phyloP scores from a whole-genome alignment of 306 rosid species.

The Fragaria ananassa region DNA sequence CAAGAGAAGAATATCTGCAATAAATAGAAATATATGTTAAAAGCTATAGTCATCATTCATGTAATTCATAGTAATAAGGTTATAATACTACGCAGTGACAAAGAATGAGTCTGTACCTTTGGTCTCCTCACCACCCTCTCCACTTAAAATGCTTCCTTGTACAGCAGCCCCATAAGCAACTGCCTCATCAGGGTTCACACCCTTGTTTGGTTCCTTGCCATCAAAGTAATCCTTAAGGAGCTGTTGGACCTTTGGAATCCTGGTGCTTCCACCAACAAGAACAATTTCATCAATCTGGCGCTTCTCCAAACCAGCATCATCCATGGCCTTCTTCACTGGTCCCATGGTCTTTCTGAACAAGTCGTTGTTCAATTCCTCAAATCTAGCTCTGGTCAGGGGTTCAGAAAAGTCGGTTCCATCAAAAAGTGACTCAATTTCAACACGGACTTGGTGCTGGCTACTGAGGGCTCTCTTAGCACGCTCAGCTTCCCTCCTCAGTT shows the following conservation, averaged over 20 bases:
- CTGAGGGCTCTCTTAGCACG: conserved; percentile 99
- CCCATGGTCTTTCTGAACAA: conserved; percentile 99
- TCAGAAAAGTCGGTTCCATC: conserved; percentile 87
- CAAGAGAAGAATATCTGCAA: conserved; percentile 87
- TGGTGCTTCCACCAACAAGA: conserved; percentile 96
- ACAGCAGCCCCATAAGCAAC: conserved; percentile 99
- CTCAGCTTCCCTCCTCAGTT: conserved; percentile 86
- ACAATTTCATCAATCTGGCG: conserved; percentile 87
- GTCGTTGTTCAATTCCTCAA: conserved; percentile 95
- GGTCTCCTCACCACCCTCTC: conserved; percentile 97
- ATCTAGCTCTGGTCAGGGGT: conserved; percentile 89
- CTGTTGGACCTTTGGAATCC: conserved; percentile 95
- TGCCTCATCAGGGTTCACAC: conserved; percentile 97
- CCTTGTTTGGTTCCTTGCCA: conserved; percentile 98
- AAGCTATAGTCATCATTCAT: background rate
- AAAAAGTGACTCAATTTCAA: conserved; percentile 95
- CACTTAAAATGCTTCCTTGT: conserved; percentile 97
- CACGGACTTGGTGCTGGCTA: conserved; percentile 98
- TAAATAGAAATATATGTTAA: background rate
- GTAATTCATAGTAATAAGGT: no score
- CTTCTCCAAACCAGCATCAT: conserved; percentile 94
- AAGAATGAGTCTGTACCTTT: conserved; percentile 50
- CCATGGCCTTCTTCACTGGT: conserved; percentile 97
- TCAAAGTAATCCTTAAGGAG: conserved; percentile 91
- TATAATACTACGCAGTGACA: background rate